phyloP scores from a whole-genome alignment of 805 yeast species.

The Schizosaccharomyces pombe region DNA sequence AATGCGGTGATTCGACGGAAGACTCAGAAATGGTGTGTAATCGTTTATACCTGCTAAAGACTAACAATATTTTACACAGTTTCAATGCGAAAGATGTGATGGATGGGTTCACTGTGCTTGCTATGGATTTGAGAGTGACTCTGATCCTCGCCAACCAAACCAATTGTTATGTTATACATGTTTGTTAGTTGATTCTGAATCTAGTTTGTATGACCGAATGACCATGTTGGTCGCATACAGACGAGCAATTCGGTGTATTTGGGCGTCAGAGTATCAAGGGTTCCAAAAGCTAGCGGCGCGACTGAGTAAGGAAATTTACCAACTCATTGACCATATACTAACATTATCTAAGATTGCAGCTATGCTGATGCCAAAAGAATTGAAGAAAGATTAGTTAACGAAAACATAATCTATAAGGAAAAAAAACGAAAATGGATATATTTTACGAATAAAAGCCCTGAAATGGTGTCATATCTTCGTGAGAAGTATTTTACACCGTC shows the following conservation, averaged over 20 bases:
- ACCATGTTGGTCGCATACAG: background rate
- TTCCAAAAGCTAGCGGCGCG: background rate
- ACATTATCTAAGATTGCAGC: background rate
- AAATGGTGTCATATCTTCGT: background rate
- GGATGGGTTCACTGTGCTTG: slow-evolving; percentile 1
- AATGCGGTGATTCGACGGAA: background rate
- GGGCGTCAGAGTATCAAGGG: background rate
- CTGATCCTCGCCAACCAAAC: background rate
- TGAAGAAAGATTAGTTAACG: background rate
- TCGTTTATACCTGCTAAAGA: background rate
- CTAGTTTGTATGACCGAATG: background rate
- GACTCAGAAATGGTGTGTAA: background rate
- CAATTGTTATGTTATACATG: background rate
- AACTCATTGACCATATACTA: background rate
- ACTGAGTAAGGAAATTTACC: background rate
- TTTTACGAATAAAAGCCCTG: background rate
- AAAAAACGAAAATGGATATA: background rate
- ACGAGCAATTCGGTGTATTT: background rate
- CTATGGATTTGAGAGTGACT: background rate
- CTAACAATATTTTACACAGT: background rate
- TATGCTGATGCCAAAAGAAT: background rate
- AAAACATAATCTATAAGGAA: background rate
- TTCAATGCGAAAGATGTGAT: background rate
- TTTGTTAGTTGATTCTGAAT: background rate
- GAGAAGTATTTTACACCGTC: background rate